Conservation (phyloP, 257 asterid species). For the Solanum sparsipilum region DNA sequence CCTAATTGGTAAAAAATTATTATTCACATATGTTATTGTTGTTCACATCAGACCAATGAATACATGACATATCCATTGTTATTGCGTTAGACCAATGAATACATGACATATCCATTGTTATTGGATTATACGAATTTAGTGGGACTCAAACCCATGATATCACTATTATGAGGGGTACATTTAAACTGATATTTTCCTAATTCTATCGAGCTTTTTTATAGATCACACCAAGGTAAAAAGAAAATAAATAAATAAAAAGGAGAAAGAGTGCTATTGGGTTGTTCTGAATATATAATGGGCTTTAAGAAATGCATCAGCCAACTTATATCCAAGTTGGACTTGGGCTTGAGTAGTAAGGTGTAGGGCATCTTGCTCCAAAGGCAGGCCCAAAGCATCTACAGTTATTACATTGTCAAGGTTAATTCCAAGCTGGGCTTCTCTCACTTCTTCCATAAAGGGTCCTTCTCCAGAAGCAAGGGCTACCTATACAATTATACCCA, state of each 20-base stretch:
- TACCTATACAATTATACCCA: neutral
- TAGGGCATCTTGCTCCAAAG: neutral
- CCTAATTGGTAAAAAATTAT: neutral
- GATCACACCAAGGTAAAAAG: neutral
- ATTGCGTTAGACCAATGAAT: neutral
- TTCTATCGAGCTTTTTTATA: neutral
- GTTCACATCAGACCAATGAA: neutral
- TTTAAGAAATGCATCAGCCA: slow-evolving; percentile 5
- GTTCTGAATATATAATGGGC: neutral
- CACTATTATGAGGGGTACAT: neutral
- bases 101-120: neutral
- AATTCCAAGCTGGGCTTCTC: slow-evolving; percentile 5
- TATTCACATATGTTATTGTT: neutral
- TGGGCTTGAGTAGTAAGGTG: slow-evolving; percentile 10
- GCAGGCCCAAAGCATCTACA: slow-evolving; percentile 6
- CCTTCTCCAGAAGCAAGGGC: slow-evolving; percentile 6
- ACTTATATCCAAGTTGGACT: slow-evolving; percentile 9
- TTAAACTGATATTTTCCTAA: neutral
- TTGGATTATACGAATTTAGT: too few relatives aligned
- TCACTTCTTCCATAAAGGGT: neutral
- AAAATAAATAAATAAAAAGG: neutral
- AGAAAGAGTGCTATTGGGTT: neutral
- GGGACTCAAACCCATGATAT: too few relatives aligned
- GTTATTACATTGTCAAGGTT: neutral
- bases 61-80: neutral